These are phyloP conservation scores for Lasiosphaeria miniovina DNA, from an alignment of 495 filamentous ascomycete species.

Conservation along the genomic window DNA sequence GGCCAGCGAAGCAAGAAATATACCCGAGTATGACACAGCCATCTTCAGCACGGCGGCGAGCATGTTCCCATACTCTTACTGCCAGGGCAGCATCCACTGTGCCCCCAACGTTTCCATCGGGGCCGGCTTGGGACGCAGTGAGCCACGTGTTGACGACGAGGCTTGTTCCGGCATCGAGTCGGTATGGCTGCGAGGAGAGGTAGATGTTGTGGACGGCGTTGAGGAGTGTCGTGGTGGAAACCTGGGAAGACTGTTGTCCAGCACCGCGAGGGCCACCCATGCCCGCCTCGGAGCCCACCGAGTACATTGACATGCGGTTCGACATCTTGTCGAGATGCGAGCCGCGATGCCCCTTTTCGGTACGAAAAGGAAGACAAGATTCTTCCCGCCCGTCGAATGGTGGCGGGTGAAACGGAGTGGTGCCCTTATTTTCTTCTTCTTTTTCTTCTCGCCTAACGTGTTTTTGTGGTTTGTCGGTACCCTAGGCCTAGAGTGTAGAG, in stretches of 20 bases:
- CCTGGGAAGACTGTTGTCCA: slow-evolving; percentile 67
- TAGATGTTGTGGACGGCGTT: slow-evolving; percentile 90
- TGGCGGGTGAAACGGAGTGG: no score
- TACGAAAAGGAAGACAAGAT: not conserved
- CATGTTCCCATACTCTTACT: slow-evolving; percentile 92
- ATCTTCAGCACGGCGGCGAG: slow-evolving; percentile 89
- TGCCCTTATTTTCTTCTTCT: no score
- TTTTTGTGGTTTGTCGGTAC: no score
- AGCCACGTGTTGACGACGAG: slow-evolving; percentile 95
- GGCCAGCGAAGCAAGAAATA: slow-evolving; percentile 16
- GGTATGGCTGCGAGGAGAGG: slow-evolving; percentile 73
- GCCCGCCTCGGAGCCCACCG: slow-evolving; percentile 60
- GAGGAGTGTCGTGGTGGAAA: slow-evolving; percentile 88
- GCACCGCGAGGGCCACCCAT: slow-evolving; percentile 55
- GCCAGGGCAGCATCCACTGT: slow-evolving; percentile 78
- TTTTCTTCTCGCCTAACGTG: no score
- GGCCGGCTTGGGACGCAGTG: slow-evolving; percentile 64
- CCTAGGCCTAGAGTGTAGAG: no score
- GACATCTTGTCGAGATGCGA: slow-evolving; percentile 56
- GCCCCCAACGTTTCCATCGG: slow-evolving; percentile 66
- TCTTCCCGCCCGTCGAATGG: not conserved
- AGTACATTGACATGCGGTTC: slow-evolving; percentile 82
- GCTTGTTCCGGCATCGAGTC: slow-evolving; percentile 86
- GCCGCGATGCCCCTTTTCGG: slow-evolving; percentile 29
- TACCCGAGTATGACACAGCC: slow-evolving; percentile 89